These are phyloP conservation scores for Talaromyces stipitatus DNA, from an alignment of 495 filamentous ascomycete species.

Conservation along the genomic window DNA sequence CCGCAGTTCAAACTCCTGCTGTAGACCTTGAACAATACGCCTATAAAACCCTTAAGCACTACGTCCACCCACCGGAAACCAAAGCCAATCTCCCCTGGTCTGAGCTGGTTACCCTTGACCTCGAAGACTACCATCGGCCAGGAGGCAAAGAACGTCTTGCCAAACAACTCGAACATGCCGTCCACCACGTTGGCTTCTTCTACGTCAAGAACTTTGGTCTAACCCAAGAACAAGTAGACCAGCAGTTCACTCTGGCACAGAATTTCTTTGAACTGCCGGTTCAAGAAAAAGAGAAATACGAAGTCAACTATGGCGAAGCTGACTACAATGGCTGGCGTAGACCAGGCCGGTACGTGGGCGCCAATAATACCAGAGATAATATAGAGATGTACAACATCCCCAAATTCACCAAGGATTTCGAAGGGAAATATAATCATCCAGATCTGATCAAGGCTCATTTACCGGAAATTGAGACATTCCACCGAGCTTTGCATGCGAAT, in stretches of 20 bases:
- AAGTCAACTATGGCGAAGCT: conserved; percentile 35
- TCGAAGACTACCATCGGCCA: conserved; percentile 37
- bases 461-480: conserved; percentile 40
- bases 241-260: conserved; percentile 48
- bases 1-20: neutral
- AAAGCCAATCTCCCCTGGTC: conserved; percentile 28
- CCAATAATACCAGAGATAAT: conserved; percentile 27
- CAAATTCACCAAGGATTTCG: conserved; percentile 38
- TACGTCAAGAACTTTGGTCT: conserved; percentile 50
- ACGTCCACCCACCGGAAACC: conserved; percentile 3
- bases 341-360: conserved; percentile 20
- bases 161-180: conserved; percentile 42
- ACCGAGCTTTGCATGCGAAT: conserved; percentile 36
- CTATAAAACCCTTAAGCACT: neutral
- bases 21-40: neutral
- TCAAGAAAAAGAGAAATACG: conserved; percentile 48
- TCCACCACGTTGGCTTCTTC: conserved; percentile 46
- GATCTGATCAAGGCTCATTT: conserved; percentile 29
- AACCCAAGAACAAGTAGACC: conserved; percentile 45
- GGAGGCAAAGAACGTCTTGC: conserved; percentile 46
- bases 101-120: conserved; percentile 43
- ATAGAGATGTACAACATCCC: conserved; percentile 46
- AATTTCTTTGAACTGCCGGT: conserved; percentile 47
- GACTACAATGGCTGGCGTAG: conserved; percentile 34
- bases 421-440: conserved; percentile 29